These are phyloP conservation scores for Mrakiaceae sp. DNA, from an alignment of 1,284 basidiomycete species.

Conservation along the genomic window DNA sequence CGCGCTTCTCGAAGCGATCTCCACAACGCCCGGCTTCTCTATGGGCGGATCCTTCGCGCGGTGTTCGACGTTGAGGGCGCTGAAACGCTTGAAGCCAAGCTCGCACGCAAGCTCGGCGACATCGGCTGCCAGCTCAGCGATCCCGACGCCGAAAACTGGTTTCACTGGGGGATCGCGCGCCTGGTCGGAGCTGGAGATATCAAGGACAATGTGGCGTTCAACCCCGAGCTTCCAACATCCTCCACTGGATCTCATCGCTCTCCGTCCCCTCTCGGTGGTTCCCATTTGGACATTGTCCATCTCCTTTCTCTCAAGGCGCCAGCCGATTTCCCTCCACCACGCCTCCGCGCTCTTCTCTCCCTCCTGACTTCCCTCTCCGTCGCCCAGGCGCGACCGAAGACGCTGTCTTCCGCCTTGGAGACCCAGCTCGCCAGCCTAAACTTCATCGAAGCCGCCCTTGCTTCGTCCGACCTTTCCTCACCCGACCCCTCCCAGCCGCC, in stretches of 20 bases:
- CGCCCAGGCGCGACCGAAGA: conserved; percentile 54
- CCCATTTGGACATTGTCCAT: neutral
- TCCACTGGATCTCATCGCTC: neutral
- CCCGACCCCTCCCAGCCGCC: conserved; percentile 47
- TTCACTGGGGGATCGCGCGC: conserved; percentile 28
- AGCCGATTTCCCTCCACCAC: conserved; percentile 30
- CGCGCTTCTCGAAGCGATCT: conserved; percentile 49
- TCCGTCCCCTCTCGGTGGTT: neutral
- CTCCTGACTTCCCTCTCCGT: conserved; percentile 60
- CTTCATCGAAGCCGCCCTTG: conserved; percentile 80
- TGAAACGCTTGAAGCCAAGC: conserved; percentile 12
- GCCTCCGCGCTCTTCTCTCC: conserved; percentile 54
- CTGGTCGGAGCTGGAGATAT: conserved; percentile 19
- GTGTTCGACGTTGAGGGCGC: conserved; percentile 6
- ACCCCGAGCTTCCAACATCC: neutral
- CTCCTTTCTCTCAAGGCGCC: neutral
- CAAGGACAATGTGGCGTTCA: conserved; percentile 3
- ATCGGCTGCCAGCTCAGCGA: conserved; percentile 26
- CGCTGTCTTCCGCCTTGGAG: conserved; percentile 76
- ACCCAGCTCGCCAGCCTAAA: conserved; percentile 68
- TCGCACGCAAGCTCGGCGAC: conserved; percentile 33
- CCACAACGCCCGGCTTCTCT: conserved; percentile 48
- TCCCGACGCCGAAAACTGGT: conserved; percentile 26
- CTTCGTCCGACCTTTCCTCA: conserved; percentile 54
- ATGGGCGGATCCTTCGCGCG: conserved; percentile 43